phyloP scores from a whole-genome alignment of 768 basidiomycete species.

The Tricholoma sp. region DNA sequence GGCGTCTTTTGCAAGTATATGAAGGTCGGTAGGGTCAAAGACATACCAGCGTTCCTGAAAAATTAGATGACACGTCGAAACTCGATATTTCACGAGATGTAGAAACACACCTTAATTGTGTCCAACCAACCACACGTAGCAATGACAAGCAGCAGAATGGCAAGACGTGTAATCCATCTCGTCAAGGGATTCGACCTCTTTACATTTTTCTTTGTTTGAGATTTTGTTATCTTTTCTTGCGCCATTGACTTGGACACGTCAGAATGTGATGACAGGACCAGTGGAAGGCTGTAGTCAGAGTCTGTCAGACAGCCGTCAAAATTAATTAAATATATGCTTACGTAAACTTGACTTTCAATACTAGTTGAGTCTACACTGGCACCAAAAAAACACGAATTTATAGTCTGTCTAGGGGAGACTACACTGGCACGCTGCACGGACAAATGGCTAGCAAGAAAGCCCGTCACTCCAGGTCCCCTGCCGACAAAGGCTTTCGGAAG shows the following conservation, averaged over 20 bases:
- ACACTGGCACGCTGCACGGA: no score
- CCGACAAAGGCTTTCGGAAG: no score
- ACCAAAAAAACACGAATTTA: no score
- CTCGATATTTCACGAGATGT: constrained; percentile 3
- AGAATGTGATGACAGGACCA: background rate
- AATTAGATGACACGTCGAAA: background rate
- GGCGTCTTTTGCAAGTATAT: constrained; percentile 70
- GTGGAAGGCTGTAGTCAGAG: no score
- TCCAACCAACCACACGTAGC: constrained; percentile 50
- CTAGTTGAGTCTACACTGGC: no score
- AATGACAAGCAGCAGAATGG: constrained; percentile 27
- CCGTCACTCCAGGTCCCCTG: no score
- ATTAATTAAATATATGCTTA: no score
- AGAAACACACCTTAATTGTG: constrained; percentile 48
- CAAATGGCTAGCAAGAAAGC: no score
- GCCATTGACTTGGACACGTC: background rate
- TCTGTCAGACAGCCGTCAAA: no score
- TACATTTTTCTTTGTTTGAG: background rate
- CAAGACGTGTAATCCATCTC: constrained; percentile 36
- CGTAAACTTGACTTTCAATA: no score
- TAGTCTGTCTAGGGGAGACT: no score
- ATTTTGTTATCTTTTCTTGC: constrained; percentile 1
- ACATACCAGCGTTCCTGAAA: constrained; percentile 81
- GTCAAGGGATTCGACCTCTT: constrained; percentile 5
- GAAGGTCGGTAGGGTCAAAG: constrained; percentile 67